These are phyloP conservation scores for Nicotiana benthamiana DNA, from an alignment of 257 asterid genomes.

Conservation along the genomic window DNA sequence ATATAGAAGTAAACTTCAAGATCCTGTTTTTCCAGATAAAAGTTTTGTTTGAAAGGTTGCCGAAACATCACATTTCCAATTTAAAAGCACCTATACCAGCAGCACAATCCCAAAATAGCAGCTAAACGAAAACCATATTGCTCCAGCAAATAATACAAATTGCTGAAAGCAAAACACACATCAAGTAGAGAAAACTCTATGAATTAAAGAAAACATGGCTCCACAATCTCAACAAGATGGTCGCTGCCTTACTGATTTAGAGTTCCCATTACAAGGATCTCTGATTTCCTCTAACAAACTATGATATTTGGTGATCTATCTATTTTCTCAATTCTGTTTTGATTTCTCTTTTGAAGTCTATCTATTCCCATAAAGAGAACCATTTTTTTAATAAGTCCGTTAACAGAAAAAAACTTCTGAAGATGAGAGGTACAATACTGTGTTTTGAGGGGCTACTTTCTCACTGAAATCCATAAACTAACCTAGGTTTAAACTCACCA, in stretches of 20 bases:
- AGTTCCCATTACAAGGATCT: neutral
- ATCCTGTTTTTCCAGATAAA: neutral
- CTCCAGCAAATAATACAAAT: neutral
- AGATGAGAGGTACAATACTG: neutral
- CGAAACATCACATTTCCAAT: neutral
- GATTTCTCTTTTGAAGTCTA: neutral
- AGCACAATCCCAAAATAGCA: neutral
- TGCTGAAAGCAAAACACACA: neutral
- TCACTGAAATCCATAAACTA: neutral
- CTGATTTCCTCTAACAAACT: neutral
- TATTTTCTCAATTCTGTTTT: neutral
- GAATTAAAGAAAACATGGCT: neutral
- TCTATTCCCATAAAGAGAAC: neutral
- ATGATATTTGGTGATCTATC: neutral
- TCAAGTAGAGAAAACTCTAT: neutral
- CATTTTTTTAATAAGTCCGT: neutral
- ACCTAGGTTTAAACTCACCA: neutral
- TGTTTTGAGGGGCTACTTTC: neutral
- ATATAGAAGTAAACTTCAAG: neutral
- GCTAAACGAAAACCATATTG: neutral
- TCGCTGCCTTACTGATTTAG: neutral
- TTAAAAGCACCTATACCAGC: neutral
- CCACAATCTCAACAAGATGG: constrained; percentile 3
- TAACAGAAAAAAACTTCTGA: neutral
- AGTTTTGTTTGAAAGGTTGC: neutral